A percentile compares a stretch with the other conserved stretches of the same genome.
Conservation (phyloP, 768 basidiomycete species). For the Pleurotus citrinopileatus region DNA sequence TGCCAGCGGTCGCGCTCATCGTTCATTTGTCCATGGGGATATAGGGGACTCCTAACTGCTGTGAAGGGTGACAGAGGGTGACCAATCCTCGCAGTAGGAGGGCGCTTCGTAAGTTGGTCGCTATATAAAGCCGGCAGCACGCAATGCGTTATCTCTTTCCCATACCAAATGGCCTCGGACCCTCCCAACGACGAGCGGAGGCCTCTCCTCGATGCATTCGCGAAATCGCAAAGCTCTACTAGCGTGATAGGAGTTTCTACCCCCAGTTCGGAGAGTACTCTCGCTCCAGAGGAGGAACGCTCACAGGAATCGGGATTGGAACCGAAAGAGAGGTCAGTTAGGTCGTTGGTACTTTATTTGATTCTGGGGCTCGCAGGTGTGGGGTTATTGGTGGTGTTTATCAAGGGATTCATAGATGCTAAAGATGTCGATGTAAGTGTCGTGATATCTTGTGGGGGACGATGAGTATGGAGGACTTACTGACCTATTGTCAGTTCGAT, state of each 20-base stretch:
- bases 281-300: neutral
- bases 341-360: constrained; percentile 25
- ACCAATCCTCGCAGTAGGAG: too few species aligned
- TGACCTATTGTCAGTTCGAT: constrained; percentile 65
- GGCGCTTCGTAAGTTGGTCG: too few species aligned
- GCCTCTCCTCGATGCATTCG: neutral
- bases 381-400: constrained; percentile 45
- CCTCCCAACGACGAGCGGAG: constrained; percentile 3
- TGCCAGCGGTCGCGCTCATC: too few species aligned
- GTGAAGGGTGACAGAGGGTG: too few species aligned
- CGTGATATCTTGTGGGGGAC: neutral
- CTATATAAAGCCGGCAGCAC: too few species aligned
- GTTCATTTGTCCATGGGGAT: too few species aligned
- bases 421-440: constrained; percentile 57
- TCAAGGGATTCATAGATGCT: constrained; percentile 70
- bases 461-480: neutral
- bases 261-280: neutral
- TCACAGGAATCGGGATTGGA: neutral
- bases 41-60: too few species aligned
- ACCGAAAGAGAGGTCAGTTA: constrained; percentile 11
- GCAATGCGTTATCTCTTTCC: too few species aligned
- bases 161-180: neutral
- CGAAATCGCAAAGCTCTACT: neutral
- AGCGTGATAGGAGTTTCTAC: neutral
- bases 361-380: constrained; percentile 32